Conservation (phyloP, 768 basidiomycete species). For the Pisolithus tinctorius region DNA sequence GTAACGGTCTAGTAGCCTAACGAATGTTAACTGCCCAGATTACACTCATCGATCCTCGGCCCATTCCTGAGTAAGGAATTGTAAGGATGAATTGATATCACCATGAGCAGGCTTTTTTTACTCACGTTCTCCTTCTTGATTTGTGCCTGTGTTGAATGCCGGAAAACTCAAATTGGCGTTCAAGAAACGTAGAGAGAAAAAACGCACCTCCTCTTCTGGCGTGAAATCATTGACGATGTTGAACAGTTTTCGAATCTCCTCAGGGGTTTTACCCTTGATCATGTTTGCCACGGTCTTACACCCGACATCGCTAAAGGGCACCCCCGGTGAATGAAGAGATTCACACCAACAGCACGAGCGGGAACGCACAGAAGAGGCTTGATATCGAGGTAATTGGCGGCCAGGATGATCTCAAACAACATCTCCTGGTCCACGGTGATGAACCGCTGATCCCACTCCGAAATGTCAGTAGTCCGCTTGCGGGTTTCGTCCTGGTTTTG, state of each 20-base stretch:
- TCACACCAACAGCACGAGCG: not conserved
- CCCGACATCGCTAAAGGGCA: slow-evolving; percentile 79
- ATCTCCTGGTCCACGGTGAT: slow-evolving; percentile 99
- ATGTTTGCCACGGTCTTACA: slow-evolving; percentile 99
- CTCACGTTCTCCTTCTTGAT: slow-evolving; percentile 99
- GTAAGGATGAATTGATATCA: slow-evolving; percentile 10
- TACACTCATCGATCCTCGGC: slow-evolving; percentile 75
- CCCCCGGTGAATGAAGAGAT: slow-evolving; percentile 4
- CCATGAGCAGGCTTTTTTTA: slow-evolving; percentile 8
- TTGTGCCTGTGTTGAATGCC: slow-evolving; percentile 56
- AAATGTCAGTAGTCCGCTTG: slow-evolving; percentile 97
- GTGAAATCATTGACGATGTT: slow-evolving; percentile 99
- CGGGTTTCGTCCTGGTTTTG: slow-evolving; percentile 87
- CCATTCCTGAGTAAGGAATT: slow-evolving; percentile 61
- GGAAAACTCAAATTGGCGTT: not conserved
- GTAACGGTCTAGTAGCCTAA: slow-evolving; percentile 13
- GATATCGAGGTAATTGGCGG: slow-evolving; percentile 99
- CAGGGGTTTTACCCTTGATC: slow-evolving; percentile 99
- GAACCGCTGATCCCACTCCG: slow-evolving; percentile 99
- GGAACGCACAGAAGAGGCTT: slow-evolving; percentile 85
- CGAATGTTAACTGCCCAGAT: slow-evolving; percentile 15
- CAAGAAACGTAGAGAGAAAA: slow-evolving; percentile 5
- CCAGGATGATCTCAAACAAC: slow-evolving; percentile 99
- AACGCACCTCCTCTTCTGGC: slow-evolving; percentile 90
- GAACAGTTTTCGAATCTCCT: slow-evolving; percentile 97